These are phyloP conservation scores for Sporothrix dimorphospora DNA, from an alignment of 2,329 filamentous ascomycete genomes.

Conservation along the genomic window DNA sequence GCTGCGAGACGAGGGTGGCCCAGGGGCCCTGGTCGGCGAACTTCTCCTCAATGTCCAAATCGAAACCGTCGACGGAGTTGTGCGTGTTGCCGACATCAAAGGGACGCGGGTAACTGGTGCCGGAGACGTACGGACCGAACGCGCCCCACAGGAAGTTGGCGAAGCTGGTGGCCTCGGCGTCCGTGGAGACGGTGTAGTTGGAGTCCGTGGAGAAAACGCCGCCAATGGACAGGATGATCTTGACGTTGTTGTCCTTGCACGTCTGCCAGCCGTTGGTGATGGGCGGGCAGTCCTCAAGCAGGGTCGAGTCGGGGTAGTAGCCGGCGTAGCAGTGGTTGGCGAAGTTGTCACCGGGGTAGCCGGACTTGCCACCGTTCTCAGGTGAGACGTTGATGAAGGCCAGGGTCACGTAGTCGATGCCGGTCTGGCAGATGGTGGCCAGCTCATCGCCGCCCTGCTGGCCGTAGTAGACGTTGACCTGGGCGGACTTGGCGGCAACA, in stretches of 20 bases:
- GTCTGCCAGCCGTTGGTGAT: conserved; percentile 44
- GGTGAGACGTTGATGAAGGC: conserved; percentile 47
- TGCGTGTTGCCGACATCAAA: conserved; percentile 45
- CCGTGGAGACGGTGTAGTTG: conserved; percentile 43
- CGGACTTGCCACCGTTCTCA: conserved; percentile 41
- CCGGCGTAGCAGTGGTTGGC: conserved; percentile 43
- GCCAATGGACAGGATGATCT: conserved; percentile 66
- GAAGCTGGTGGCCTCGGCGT: conserved; percentile 41
- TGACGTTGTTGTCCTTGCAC: conserved; percentile 63
- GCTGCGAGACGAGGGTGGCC: conserved; percentile 27
- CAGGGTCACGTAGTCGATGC: conserved; percentile 47
- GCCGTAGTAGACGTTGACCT: conserved; percentile 43
- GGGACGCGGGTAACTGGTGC: conserved; percentile 44
- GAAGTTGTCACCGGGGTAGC: conserved; percentile 47
- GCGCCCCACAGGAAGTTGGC: conserved; percentile 45
- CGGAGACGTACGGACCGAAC: conserved; percentile 43
- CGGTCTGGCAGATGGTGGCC: conserved; percentile 40
- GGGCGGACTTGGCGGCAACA: conserved; percentile 34
- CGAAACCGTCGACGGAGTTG: conserved; percentile 55
- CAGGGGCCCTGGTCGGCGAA: conserved; percentile 34
- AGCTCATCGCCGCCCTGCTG: conserved; percentile 38
- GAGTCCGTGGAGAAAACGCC: conserved; percentile 46
- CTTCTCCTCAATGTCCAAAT: conserved; percentile 52
- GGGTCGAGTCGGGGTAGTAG: conserved; percentile 40
- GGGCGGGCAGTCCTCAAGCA: conserved; percentile 41